Conservation (phyloP, 441 rosid species). For the Pelargonium fulgidum region DNA sequence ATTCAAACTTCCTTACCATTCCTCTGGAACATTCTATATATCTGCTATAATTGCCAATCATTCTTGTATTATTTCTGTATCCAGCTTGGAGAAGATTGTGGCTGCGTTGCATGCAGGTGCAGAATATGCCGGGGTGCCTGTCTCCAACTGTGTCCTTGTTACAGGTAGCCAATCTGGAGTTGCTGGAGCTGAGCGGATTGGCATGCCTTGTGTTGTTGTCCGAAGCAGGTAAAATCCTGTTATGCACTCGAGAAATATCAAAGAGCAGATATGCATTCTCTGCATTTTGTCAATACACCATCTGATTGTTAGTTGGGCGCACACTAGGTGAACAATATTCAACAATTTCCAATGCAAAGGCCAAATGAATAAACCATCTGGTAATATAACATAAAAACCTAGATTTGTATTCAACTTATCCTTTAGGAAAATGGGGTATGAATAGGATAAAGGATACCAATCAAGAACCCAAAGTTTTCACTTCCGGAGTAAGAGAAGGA, state of each 20-base stretch:
- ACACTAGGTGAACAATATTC: not conserved
- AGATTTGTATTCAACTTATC: not conserved
- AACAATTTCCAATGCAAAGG: not conserved
- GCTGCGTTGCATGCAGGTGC: conserved; percentile 82
- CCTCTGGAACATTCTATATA: not conserved
- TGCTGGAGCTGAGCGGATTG: conserved; percentile 61
- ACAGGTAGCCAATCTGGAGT: conserved; percentile 84
- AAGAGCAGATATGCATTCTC: not conserved
- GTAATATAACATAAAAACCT: not conserved
- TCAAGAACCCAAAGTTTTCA: not conserved
- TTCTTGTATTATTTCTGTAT: not conserved
- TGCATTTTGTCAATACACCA: not conserved
- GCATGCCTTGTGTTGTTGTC: conserved; percentile 77
- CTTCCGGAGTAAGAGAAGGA: not conserved
- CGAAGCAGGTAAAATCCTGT: conserved; percentile 62
- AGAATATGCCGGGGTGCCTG: conserved; percentile 50
- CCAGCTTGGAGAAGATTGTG: conserved; percentile 63
- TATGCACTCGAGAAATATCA: not conserved
- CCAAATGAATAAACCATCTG: not conserved
- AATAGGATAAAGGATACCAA: not conserved
- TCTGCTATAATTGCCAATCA: not conserved
- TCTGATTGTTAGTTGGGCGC: too few species aligned
- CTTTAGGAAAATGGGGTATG: not conserved
- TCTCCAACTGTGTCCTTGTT: conserved; percentile 58
- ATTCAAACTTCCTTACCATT: not conserved